Base-by-base conservation (phyloP, 2,329 filamentous ascomycete genomes). In the Cordyceps tenuipes region DNA sequence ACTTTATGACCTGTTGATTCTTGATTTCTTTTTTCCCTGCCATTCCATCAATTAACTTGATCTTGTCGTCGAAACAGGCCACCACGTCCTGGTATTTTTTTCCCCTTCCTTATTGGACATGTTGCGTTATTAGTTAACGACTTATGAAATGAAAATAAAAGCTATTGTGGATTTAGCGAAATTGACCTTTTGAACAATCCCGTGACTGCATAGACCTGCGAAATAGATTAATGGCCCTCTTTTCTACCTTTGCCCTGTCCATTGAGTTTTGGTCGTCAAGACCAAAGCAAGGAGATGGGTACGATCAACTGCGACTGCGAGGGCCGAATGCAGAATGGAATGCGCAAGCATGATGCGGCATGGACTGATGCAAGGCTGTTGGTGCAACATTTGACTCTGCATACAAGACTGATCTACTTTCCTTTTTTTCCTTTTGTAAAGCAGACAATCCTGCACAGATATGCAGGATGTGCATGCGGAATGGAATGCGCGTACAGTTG, bases 101-200 rank as follows among this genome's bases (percentile, higher is more conserved):
- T 58, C 43, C 12, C 43, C 17, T 46, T 62, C 50, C 60, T 63
- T 65, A 43, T 63, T 63, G 62, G 66, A 58, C 61, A 62, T 64
- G 68, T 68, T 70, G 67, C 65, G 69, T 71, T 69, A 67, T 64
- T 71, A 71, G 70, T 69, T 74, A 70, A 74, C 72, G 72, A 74
- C 59, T 73, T 71, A 74, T 68, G 71, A 73, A 68, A 61, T 70
- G 72, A 70, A 68, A 73, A 73, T 70, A 73, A 74, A 74, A 74
- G 59, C 52, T 61, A 48, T 61, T 61, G 47, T 51, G 54, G 47
- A 51, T 48, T 57, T 57, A 57, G 39, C 39, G 3, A 39, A 3
- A 12, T 21, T n/a, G 12, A 15, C 7, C 34, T 21, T 58, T 43
- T 19, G 15, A 56, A 9, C 29, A 36, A 26, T 17, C 15, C 23